Conservation (phyloP, 345 rosid genomes). For the Citrus maxima region DNA sequence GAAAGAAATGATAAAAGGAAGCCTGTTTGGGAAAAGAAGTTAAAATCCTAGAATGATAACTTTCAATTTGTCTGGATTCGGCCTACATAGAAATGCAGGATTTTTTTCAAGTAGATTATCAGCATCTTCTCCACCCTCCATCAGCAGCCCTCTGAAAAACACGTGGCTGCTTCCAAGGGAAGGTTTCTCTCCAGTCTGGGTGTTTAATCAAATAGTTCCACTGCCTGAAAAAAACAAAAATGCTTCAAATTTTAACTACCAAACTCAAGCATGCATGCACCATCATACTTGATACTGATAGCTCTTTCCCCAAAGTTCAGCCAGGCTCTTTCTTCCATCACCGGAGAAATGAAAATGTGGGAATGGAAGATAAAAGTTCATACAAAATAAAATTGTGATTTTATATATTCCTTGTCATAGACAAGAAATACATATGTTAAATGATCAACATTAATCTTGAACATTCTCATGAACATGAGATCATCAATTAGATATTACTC, state of each 20-base stretch:
- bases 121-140: conserved; percentile 59
- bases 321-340: too few species aligned
- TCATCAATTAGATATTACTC: background rate
- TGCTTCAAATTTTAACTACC: background rate
- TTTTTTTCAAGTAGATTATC: background rate
- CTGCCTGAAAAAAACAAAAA: conserved; percentile 36
- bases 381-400: background rate
- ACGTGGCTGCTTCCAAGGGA: conserved; percentile 58
- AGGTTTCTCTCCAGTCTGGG: conserved; percentile 62
- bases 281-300: too few species aligned
- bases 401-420: background rate
- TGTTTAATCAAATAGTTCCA: conserved; percentile 54
- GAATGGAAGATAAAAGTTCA: background rate
- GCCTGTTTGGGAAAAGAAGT: too few species aligned
- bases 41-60: background rate
- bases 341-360: background rate
- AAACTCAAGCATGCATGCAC: too few species aligned
- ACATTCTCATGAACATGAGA: background rate
- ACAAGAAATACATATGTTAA: background rate
- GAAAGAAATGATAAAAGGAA: background rate
- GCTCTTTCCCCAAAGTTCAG: too few species aligned
- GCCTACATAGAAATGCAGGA: background rate
- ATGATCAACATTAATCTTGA: background rate
- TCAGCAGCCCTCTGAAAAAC: conserved; percentile 51
- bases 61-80: background rate